Conservation (phyloP, 495 filamentous ascomycete species). For the Aspergillus affinis region DNA sequence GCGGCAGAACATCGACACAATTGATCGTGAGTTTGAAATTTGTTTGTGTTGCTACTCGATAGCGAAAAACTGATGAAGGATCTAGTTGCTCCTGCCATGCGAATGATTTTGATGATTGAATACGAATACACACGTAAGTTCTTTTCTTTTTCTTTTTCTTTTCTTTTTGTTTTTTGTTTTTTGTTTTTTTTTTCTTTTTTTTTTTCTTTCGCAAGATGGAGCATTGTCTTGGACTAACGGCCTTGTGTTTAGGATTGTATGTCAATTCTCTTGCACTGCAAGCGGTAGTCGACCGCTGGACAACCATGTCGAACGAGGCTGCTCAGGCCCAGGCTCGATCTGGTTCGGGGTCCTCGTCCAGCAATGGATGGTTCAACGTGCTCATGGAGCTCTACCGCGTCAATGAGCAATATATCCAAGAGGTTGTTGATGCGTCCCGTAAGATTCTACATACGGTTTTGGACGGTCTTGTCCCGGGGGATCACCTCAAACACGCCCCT, state of each 20-base stretch:
- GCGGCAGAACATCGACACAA: slow-evolving; percentile 70
- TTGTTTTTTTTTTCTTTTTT: neutral
- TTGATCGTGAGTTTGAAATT: slow-evolving; percentile 45
- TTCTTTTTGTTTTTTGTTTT: too few relatives aligned
- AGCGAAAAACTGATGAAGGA: slow-evolving; percentile 4
- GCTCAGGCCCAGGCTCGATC: slow-evolving; percentile 44
- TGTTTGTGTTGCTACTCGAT: neutral
- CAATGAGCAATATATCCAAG: slow-evolving; percentile 75
- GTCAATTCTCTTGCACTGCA: slow-evolving; percentile 91
- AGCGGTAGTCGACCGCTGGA: slow-evolving; percentile 92
- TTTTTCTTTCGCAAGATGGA: slow-evolving; percentile 14
- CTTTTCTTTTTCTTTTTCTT: too few relatives aligned
- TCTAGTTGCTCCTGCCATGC: slow-evolving; percentile 70
- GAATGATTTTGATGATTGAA: slow-evolving; percentile 84
- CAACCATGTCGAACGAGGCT: slow-evolving; percentile 61
- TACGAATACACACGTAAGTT: slow-evolving; percentile 76
- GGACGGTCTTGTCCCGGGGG: slow-evolving; percentile 75
- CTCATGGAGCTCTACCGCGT: slow-evolving; percentile 55
- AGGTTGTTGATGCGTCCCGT: slow-evolving; percentile 84
- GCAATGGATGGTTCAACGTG: slow-evolving; percentile 47
- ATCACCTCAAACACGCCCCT: slow-evolving; percentile 86
- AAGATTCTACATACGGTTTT: slow-evolving; percentile 81
- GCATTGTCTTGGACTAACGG: neutral
- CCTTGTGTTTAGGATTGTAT: slow-evolving; percentile 55
- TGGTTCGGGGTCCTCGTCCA: slow-evolving; percentile 35